Percentiles rank a stretch among this genome's conserved stretches.
These are phyloP conservation scores for Chaetomium sp. DNA, from an alignment of 2,329 filamentous ascomycete genomes.

Conservation along the genomic window DNA sequence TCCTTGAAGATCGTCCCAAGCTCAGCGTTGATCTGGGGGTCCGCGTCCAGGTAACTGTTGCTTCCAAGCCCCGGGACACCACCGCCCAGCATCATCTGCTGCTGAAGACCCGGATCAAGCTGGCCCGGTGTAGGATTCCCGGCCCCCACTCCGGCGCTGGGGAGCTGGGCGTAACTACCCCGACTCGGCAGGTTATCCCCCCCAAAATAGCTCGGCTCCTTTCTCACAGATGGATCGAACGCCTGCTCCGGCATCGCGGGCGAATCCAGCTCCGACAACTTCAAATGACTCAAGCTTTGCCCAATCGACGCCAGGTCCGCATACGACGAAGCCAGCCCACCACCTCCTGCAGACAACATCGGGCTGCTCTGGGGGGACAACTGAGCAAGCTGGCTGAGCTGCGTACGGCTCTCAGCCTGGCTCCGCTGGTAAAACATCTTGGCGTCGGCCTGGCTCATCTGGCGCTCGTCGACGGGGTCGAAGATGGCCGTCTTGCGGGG, in stretches of 20 bases:
- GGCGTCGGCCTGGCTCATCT: slow-evolving; percentile 88
- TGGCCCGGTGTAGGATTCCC: background rate
- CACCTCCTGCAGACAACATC: slow-evolving; percentile 26
- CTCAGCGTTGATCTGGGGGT: slow-evolving; percentile 77
- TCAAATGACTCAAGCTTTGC: slow-evolving; percentile 8
- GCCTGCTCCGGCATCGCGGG: slow-evolving; percentile 12
- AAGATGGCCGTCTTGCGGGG: slow-evolving; percentile 78
- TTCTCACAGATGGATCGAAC: slow-evolving; percentile 9
- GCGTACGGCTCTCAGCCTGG: slow-evolving; percentile 50
- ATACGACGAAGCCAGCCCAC: slow-evolving; percentile 12
- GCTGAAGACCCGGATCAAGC: slow-evolving; percentile 22
- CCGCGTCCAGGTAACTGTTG: slow-evolving; percentile 63
- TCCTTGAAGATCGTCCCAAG: slow-evolving; percentile 81
- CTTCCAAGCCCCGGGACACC: slow-evolving; percentile 56
- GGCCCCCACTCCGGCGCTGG: slow-evolving; percentile 7
- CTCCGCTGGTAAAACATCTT: slow-evolving; percentile 94
- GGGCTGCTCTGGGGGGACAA: slow-evolving; percentile 43
- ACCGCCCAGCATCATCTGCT: slow-evolving; percentile 32
- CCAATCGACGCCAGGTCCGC: slow-evolving; percentile 11
- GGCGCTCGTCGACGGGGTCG: slow-evolving; percentile 87
- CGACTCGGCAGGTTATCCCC: slow-evolving; percentile 15
- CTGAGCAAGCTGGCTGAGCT: slow-evolving; percentile 35
- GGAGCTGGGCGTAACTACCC: slow-evolving; percentile 17
- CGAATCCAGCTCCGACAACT: slow-evolving; percentile 14
- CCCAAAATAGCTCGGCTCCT: slow-evolving; percentile 16